These are phyloP conservation scores for Solanum sparsipilum DNA, from an alignment of 257 asterid species.

Conservation along the genomic window DNA sequence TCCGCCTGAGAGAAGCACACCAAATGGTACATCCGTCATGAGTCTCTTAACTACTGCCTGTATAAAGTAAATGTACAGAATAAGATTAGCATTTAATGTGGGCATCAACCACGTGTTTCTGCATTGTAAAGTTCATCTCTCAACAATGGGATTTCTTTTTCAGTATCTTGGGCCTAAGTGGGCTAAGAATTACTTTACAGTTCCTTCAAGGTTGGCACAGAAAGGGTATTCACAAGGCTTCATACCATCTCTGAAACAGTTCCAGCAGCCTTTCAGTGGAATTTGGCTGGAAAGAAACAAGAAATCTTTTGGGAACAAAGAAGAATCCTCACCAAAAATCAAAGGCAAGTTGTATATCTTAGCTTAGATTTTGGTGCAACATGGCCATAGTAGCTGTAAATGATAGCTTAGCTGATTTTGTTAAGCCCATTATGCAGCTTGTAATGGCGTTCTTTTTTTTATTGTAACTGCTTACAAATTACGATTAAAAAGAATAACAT, in stretches of 20 bases:
- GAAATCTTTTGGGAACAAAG: neutral
- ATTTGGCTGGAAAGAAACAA: neutral
- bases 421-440: neutral
- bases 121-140: neutral
- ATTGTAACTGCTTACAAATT: neutral
- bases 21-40: slow-evolving; percentile 99
- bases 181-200: neutral
- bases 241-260: neutral
- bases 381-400: neutral
- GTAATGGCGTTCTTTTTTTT: neutral
- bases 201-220: neutral
- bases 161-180: neutral
- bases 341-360: neutral
- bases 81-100: neutral
- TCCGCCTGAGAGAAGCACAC: slow-evolving; percentile 97
- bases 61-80: slow-evolving; percentile 7
- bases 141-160: neutral
- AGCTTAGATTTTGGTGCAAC: neutral
- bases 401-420: neutral
- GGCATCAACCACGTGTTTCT: neutral
- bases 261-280: neutral
- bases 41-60: slow-evolving; percentile 95
- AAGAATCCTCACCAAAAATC: neutral
- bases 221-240: neutral
- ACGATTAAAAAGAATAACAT: neutral